Base-by-base conservation (phyloP, 495 filamentous ascomycete species). In the Baudoinia panamericana region DNA sequence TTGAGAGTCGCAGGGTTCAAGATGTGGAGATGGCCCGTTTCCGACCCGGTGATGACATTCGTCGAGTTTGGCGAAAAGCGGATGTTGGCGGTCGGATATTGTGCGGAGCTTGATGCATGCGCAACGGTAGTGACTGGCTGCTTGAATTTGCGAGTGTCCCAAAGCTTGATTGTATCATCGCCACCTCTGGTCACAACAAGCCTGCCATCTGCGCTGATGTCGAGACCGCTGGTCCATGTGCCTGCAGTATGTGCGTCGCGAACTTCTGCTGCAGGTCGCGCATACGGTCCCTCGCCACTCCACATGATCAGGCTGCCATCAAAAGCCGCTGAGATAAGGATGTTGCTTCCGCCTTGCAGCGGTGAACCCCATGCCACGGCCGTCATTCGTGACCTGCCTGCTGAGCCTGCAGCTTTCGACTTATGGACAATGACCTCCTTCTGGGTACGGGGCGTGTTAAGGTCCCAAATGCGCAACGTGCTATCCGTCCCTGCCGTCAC, bases 121-220 rank as follows among this genome's bases (percentile, higher is more conserved):
- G 79, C 59, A n/a, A 82, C 72, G 2, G 76, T 80, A 23, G 75
- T 82, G 13, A 97, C 68, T 5, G 90, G 85, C 18, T 75, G 64
- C 58, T 90, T 95, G 67, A 97, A 90, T 55, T 95, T 97, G 34
- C 90, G 75, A 3, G 80, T 95, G 61, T 97, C 90, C 90, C 90
- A 97, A 5, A 95, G 70, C 63, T 67, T 66, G 48, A 84, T 80
- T 0, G 70, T 86, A 60, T 93, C 76, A 61, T 95, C 86, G 22
- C 87, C 87, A 22, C 90, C 90, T 50, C 84, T 68, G 6, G 84
- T 93, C 11, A 93, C 76, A 0, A 95, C 75, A 55, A 92, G 76
- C 28, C 90, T 69, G 4, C 90, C 90, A 59, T 97, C 90, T 1
- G 75, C 60, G 53, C 90, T 96, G 50, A 97, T 78, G 52, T 88